Conservation (phyloP, 2,329 filamentous ascomycete species). For the Colletotrichum tanaceti region DNA sequence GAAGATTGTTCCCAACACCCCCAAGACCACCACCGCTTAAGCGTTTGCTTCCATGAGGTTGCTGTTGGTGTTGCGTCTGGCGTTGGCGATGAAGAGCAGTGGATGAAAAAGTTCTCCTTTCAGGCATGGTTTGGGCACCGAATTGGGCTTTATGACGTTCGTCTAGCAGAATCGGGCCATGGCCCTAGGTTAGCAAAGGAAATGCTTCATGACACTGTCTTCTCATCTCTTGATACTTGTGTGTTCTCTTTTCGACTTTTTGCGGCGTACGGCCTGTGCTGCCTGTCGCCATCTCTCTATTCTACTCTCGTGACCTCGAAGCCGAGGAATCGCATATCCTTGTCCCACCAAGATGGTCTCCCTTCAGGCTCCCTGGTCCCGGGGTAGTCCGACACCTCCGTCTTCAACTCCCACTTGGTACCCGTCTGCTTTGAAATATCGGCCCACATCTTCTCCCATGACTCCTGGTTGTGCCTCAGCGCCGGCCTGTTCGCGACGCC, state of each 20-base stretch:
- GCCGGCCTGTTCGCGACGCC: slow-evolving; percentile 4
- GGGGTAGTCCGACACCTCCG: neutral
- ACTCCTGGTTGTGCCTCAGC: slow-evolving; percentile 36
- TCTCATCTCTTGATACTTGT: neutral
- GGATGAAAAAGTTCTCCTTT: slow-evolving; percentile 41
- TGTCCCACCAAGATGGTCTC: slow-evolving; percentile 16
- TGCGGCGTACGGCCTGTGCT: neutral
- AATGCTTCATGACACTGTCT: slow-evolving; percentile 40
- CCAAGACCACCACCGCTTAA: slow-evolving; percentile 66
- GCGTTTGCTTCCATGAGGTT: neutral
- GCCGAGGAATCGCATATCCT: slow-evolving; percentile 1
- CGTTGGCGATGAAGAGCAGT: slow-evolving; percentile 31
- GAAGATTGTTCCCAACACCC: slow-evolving; percentile 91
- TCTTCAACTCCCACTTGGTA: slow-evolving; percentile 27
- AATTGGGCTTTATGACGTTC: slow-evolving; percentile 39
- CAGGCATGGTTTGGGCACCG: slow-evolving; percentile 41
- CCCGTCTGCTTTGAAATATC: slow-evolving; percentile 40
- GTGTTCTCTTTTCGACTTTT: neutral
- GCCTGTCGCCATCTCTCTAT: neutral
- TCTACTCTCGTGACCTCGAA: slow-evolving; percentile 21
- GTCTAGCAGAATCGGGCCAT: slow-evolving; percentile 37
- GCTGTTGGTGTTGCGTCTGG: slow-evolving; percentile 3
- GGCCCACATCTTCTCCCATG: slow-evolving; percentile 40
- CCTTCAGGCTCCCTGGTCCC: neutral
- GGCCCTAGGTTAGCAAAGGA: slow-evolving; percentile 40